Base-by-base conservation (phyloP, 2,329 filamentous ascomycete species). In the Botrytis aclada region DNA sequence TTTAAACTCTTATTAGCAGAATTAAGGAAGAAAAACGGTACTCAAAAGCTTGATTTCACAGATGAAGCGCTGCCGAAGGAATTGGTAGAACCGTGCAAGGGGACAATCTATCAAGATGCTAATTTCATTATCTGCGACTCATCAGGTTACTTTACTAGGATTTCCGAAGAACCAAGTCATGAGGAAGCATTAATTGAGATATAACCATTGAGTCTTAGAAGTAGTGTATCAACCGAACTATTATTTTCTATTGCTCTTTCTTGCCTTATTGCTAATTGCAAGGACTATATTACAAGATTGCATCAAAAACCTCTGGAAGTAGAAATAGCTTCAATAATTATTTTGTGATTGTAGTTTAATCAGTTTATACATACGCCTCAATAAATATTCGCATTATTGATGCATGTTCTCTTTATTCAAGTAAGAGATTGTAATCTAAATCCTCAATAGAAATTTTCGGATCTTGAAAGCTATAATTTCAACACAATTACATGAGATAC, bases 351-450 rank as follows among this genome's bases (percentile, higher is more conserved):
- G n/a, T n/a, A 29, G 3, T 54, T 54, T 3, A 2, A 29, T 29
- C 7, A 8, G 6, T 29, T 18, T 29, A 29, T 8, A 29, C 5
- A n/a, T n/a, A 16, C 5, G 5, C 2, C 29, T 4, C 51, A 8
- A 54, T 1, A 54, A 8, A 54, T 18, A n/a, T 54, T 54, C 6
- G 1, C 7, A 3, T 29, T 54, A 29, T 29, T 29, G n/a, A n/a
- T 51, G n/a, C 4, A 2, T n/a, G 7, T 6, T 25, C 4, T 14
- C 25, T 51, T 6, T 6, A 51, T 14, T 14, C 4, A n/a, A n/a
- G 25, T n/a, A 6, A 12, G n/a, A 14, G 12, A 7, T n/a, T 51
- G 2, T 0, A n/a, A 3, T n/a, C 25, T n/a, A 14, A 25, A 0
- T 51, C 10, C 47, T 51, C 10, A 7, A 2, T 51, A n/a, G 1